Evolutionary conservation across 2,329 filamentous ascomycete genomes (phyloP).

Genomic region (Helicocarpus griseus): DNA sequence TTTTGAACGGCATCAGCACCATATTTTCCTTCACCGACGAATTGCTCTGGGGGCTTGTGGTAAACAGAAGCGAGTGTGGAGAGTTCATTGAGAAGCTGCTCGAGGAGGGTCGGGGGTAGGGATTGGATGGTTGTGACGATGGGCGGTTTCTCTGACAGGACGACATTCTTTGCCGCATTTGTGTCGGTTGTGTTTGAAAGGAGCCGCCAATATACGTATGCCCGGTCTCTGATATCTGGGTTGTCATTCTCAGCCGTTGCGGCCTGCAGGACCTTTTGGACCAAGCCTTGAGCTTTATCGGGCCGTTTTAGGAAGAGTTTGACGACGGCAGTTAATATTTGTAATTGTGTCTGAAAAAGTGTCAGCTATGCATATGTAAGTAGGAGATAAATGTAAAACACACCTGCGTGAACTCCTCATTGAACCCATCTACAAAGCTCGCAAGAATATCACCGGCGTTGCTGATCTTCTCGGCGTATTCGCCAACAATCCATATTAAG

Average conservation of each 20-base stretch:
- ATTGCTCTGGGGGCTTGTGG: slow-evolving; percentile 97
- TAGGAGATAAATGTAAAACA: slow-evolving; percentile 21
- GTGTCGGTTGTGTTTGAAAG: slow-evolving; percentile 72
- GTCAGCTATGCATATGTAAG: slow-evolving; percentile 14
- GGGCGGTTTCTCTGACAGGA: slow-evolving; percentile 86
- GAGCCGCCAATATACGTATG: slow-evolving; percentile 96
- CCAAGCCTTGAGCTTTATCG: slow-evolving; percentile 77
- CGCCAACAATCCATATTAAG: slow-evolving; percentile 96
- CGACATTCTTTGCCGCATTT: slow-evolving; percentile 82
- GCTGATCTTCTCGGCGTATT: slow-evolving; percentile 98
- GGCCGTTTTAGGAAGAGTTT: slow-evolving; percentile 98
- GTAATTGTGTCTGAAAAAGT: slow-evolving; percentile 69
- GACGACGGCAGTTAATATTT: slow-evolving; percentile 93
- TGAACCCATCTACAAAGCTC: slow-evolving; percentile 87
- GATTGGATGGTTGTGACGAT: slow-evolving; percentile 92
- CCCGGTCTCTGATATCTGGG: slow-evolving; percentile 90
- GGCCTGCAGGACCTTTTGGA: slow-evolving; percentile 87
- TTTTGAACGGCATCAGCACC: slow-evolving; percentile 90
- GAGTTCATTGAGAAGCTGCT: slow-evolving; percentile 81
- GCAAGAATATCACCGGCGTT: slow-evolving; percentile 93
- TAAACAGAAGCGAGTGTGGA: slow-evolving; percentile 96
- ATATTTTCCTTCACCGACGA: slow-evolving; percentile 88
- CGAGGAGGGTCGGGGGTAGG: slow-evolving; percentile 70
- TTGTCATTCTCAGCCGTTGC: slow-evolving; percentile 96
- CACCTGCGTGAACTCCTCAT: slow-evolving; percentile 92